Conservation (phyloP, 2,329 filamentous ascomycete species). For the Beauveria rudraprayagi region DNA sequence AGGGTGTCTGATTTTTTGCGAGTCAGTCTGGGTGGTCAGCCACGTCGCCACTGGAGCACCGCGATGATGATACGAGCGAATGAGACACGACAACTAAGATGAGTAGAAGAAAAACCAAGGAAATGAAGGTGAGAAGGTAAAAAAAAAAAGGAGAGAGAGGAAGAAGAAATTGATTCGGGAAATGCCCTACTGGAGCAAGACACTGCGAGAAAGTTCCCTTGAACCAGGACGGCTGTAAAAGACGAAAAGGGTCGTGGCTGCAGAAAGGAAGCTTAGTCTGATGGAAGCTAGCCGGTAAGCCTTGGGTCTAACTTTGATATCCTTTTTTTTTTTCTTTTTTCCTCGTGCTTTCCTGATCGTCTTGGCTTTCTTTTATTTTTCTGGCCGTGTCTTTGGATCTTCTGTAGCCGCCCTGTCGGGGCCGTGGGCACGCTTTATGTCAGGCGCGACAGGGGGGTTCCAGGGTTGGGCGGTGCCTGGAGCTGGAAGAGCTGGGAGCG, state of each 20-base stretch:
- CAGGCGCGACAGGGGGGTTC: not conserved
- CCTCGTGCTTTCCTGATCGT: not conserved
- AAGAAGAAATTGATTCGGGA: not conserved
- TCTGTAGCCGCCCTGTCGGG: not conserved
- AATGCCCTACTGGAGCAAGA: not conserved
- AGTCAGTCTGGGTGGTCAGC: slow-evolving; percentile 11
- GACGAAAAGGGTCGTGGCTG: not conserved
- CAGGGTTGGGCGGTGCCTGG: not conserved
- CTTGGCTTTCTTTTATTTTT: not conserved
- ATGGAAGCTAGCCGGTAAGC: not conserved
- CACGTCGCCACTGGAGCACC: slow-evolving; percentile 6
- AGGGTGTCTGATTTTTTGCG: slow-evolving; percentile 9
- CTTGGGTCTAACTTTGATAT: not conserved
- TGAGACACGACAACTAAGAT: slow-evolving; percentile 1
- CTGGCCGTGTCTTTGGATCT: not conserved
- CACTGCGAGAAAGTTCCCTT: not conserved
- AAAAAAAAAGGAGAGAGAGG: not conserved
- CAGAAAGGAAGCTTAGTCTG: not conserved
- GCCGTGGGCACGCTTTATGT: slow-evolving; percentile 7
- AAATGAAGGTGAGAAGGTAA: not conserved
- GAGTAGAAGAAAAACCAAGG: not conserved
- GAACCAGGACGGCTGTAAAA: not conserved
- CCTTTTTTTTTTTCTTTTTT: not conserved
- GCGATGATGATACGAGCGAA: not conserved
- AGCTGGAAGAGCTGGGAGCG: not conserved